These are phyloP conservation scores for Sordaria brevicollis DNA, from an alignment of 495 filamentous ascomycete genomes.

Conservation along the genomic window DNA sequence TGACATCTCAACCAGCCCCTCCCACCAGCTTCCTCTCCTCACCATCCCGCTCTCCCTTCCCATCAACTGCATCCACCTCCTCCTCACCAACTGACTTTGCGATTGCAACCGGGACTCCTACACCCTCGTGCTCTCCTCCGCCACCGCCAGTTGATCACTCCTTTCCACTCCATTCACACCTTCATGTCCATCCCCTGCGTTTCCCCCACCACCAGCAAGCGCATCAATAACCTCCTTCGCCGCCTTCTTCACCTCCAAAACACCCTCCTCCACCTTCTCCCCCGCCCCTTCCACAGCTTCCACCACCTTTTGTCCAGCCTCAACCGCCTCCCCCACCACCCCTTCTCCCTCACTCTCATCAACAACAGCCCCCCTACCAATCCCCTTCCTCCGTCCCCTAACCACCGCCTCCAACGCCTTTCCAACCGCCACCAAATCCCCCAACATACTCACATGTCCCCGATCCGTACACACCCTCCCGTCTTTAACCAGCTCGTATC, in stretches of 20 bases:
- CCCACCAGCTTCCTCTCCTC: not conserved
- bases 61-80: not conserved
- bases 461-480: constrained; percentile 70
- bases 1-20: not conserved
- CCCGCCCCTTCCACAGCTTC: not conserved
- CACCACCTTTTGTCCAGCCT: too few relatives aligned
- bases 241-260: not conserved
- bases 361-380: constrained; percentile 43
- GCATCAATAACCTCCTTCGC: not conserved
- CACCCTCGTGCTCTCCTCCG: not conserved
- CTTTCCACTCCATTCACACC: not conserved
- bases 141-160: not conserved
- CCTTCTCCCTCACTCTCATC: not conserved
- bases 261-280: not conserved
- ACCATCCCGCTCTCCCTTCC: not conserved
- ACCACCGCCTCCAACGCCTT: constrained; percentile 58
- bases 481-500: constrained; percentile 60
- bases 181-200: too few relatives aligned
- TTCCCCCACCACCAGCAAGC: not conserved
- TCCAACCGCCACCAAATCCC: constrained; percentile 76
- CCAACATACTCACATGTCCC: constrained; percentile 77
- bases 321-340: too few relatives aligned
- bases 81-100: not conserved
- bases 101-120: not conserved
- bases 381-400: constrained; percentile 55